Evolutionary conservation across 2,329 filamentous ascomycete species (phyloP).

Genomic region (Tolypocladium endophyticum): DNA sequence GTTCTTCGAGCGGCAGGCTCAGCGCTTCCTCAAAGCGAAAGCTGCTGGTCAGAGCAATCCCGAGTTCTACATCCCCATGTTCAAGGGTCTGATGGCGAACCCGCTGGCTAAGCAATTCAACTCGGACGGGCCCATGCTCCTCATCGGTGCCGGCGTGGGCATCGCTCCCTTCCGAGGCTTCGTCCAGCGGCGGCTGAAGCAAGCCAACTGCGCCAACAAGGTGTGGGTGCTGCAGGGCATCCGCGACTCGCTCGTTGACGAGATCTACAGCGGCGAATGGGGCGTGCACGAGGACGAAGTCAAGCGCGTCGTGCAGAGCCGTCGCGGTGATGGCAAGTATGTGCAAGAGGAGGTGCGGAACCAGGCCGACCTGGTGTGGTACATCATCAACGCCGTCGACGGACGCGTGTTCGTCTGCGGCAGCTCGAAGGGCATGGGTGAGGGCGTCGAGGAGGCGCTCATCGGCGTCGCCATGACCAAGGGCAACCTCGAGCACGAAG

Average conservation of each 20-base stretch:
- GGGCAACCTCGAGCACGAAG: constrained; percentile 72
- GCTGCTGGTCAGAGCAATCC: constrained; percentile 42
- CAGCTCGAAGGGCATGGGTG: constrained; percentile 92
- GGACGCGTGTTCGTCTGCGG: constrained; percentile 95
- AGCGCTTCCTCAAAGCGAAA: constrained; percentile 59
- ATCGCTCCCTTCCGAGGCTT: constrained; percentile 97
- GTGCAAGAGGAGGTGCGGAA: constrained; percentile 90
- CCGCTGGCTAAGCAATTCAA: constrained; percentile 87
- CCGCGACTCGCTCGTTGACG: constrained; percentile 87
- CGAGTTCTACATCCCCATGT: constrained; percentile 83
- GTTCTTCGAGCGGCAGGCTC: constrained; percentile 81
- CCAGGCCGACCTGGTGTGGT: constrained; percentile 97
- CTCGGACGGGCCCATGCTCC: constrained; percentile 89
- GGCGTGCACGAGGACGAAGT: constrained; percentile 84
- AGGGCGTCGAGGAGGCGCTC: constrained; percentile 82
- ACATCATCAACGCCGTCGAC: constrained; percentile 91
- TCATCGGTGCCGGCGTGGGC: constrained; percentile 92
- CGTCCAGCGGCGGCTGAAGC: constrained; percentile 86
- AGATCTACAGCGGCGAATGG: constrained; percentile 94
- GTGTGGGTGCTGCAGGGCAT: constrained; percentile 94
- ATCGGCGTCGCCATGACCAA: constrained; percentile 88
- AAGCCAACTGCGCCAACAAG: constrained; percentile 93
- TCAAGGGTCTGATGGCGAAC: constrained; percentile 96
- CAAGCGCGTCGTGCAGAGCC: constrained; percentile 70
- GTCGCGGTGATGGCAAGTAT: constrained; percentile 71